These are phyloP conservation scores for Candida adriatica DNA, from an alignment of 805 yeast species.

Conservation along the genomic window DNA sequence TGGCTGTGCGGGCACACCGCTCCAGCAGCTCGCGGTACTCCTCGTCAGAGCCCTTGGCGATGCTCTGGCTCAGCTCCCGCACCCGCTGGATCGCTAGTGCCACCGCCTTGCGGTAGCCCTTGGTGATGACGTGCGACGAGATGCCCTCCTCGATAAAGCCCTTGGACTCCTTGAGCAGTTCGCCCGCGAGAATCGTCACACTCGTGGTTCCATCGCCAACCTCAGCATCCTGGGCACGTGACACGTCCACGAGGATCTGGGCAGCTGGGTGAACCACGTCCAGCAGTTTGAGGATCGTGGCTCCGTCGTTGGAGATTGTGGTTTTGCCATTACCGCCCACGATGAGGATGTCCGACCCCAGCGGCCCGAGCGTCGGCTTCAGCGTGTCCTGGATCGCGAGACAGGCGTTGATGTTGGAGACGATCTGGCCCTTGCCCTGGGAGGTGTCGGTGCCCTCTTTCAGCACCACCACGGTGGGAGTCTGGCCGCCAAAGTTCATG, in stretches of 20 bases:
- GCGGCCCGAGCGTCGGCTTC: constrained; percentile 92
- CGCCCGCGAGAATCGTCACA: constrained; percentile 92
- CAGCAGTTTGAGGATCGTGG: constrained; percentile 83
- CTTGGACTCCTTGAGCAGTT: constrained; percentile 84
- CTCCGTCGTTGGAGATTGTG: constrained; percentile 97
- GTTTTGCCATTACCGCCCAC: constrained; percentile 80
- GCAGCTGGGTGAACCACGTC: constrained; percentile 99
- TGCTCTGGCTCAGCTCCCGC: constrained; percentile 66
- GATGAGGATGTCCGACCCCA: constrained; percentile 92
- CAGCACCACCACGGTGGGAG: constrained; percentile 96
- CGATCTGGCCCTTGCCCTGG: constrained; percentile 94
- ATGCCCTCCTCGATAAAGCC: constrained; percentile 93
- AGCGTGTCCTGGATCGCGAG: constrained; percentile 94
- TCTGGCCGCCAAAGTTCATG: constrained; percentile 88
- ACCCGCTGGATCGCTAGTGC: constrained; percentile 68
- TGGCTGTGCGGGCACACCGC: constrained; percentile 94
- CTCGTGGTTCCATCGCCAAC: constrained; percentile 99
- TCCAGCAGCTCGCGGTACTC: constrained; percentile 73
- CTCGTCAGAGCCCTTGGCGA: constrained; percentile 43
- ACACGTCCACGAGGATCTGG: constrained; percentile 86
- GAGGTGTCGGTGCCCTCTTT: constrained; percentile 97
- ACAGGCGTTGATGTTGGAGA: constrained; percentile 95
- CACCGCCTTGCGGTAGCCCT: constrained; percentile 82
- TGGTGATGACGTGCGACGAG: constrained; percentile 79
- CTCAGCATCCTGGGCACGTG: constrained; percentile 95